A percentile compares a stretch with the other conserved stretches of the same genome.
Evolutionary conservation across 495 filamentous ascomycete genomes (phyloP).

Genomic region (Usnea hakonensis): DNA sequence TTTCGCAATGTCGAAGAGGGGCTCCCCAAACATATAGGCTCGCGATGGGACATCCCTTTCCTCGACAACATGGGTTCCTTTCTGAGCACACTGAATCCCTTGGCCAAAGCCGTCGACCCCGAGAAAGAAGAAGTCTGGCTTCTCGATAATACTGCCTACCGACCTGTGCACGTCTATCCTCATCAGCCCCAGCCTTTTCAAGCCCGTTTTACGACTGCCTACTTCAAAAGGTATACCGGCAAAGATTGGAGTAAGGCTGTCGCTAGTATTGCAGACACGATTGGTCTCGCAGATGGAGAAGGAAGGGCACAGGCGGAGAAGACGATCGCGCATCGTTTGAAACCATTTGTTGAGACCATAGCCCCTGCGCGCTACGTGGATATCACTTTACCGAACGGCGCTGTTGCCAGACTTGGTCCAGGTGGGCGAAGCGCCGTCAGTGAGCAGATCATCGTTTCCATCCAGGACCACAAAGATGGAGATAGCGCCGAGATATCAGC

Average conservation of each 20-base stretch:
- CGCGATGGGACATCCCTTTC: conserved; percentile 19
- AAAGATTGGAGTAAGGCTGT: conserved; percentile 58
- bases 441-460: conserved; percentile 13
- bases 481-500: conserved; percentile 39
- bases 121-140: conserved; percentile 71
- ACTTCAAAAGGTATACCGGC: conserved; percentile 64
- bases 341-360: conserved; percentile 69
- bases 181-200: conserved; percentile 48
- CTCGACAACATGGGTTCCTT: conserved; percentile 22
- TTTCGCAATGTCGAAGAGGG: conserved; percentile 17
- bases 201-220: conserved; percentile 72
- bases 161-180: conserved; percentile 26
- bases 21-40: conserved; percentile 15
- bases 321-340: conserved; percentile 60
- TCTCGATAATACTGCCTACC: conserved; percentile 82
- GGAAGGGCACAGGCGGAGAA: conserved; percentile 48
- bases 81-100: conserved; percentile 32
- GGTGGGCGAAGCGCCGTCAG: conserved; percentile 25
- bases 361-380: conserved; percentile 59
- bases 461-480: conserved; percentile 27
- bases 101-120: conserved; percentile 36
- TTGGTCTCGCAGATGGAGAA: conserved; percentile 59
- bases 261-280: conserved; percentile 58
- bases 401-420: conserved; percentile 39
- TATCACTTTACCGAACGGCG: conserved; percentile 42